Evolutionary conservation across 164 flowering plant species (phyloP), one percentile per base, ranked within the genome.

Genomic region (Stephania japonica): DNA sequence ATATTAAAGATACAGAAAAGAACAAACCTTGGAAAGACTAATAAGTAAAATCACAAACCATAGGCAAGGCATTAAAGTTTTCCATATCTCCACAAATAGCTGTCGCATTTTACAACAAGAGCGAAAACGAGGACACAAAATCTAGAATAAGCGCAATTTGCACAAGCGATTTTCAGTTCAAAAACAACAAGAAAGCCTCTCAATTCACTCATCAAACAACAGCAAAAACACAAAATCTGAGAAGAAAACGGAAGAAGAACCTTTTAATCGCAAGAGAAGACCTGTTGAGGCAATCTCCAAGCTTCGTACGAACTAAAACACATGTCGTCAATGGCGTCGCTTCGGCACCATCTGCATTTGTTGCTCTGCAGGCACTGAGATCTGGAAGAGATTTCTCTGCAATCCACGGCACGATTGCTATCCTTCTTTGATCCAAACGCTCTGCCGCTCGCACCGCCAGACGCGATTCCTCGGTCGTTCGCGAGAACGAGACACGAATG

Each of bases 291-390:
- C 70, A 88, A 66, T 53, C 95, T 80, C 86, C 84, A 80, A 70
- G 95, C 87, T 70, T 88, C 90, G 42, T 74, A 26, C 65, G 82
- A 81, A 65, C 79, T 69, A 76, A 87, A 87, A 79, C 95, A 90
- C 81, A 78, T 81, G 70, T 87, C 90, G 65, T 88, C 92, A 23
- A 90, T 80, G 67, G 69, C 79, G 10, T 85, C 86, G 74, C 95
- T 89, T 13, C 79, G 78, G 80, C 92, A 90, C 92, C 95, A 89
- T 56, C 84, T 67, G 78, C 95, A 90, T 68, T 73, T 85, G 0
- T 80, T 72, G 69, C 69, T 80, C 81, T 69, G 80, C 44, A 73
- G 7, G 78, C 92, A 90, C 53, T 86, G 82, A 47, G 86, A 83
- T 76, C 74, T 82, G 64, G 83, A 74, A 26, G 44, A 74, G 71